These are phyloP conservation scores for Panicum hallii DNA, from an alignment of 202 grass and related monocot species.

Conservation along the genomic window DNA sequence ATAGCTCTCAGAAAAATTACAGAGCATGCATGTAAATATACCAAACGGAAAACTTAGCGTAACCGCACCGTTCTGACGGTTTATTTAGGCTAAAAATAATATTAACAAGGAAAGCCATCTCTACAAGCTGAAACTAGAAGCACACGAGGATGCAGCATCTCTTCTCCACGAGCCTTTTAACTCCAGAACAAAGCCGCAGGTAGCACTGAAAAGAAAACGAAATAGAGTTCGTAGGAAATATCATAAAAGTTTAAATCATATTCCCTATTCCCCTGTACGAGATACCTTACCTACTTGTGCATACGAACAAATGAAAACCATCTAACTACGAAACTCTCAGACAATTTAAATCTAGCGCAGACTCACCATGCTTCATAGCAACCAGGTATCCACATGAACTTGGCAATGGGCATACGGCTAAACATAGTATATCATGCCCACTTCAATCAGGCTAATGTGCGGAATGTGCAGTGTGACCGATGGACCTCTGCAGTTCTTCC, in stretches of 20 bases:
- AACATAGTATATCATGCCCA: constrained; percentile 98
- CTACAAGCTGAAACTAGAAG: constrained; percentile 43
- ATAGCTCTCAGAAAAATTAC: constrained; percentile 36
- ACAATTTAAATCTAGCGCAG: background rate
- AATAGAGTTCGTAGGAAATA: background rate
- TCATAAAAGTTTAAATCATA: background rate
- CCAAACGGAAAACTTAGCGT: constrained; percentile 24
- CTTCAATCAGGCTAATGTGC: constrained; percentile 99
- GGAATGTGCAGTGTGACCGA: constrained; percentile 89
- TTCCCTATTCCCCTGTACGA: background rate
- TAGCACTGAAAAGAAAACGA: constrained; percentile 30
- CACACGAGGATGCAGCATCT: background rate
- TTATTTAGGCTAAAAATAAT: constrained; percentile 45
- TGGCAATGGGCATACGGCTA: constrained; percentile 45
- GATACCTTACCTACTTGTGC: background rate
- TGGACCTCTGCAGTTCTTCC: constrained; percentile 94
- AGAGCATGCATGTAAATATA: constrained; percentile 47
- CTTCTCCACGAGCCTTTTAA: constrained; percentile 1
- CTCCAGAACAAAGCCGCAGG: background rate
- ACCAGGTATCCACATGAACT: constrained; percentile 30
- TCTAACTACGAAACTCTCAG: background rate
- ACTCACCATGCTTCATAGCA: constrained; percentile 49
- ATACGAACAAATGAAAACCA: constrained; percentile 15
- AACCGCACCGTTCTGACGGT: constrained; percentile 10
- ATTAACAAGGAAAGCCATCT: constrained; percentile 49